Conservation (phyloP, 2,329 filamentous ascomycete species). For the Talaromyces albobiverticillius region DNA sequence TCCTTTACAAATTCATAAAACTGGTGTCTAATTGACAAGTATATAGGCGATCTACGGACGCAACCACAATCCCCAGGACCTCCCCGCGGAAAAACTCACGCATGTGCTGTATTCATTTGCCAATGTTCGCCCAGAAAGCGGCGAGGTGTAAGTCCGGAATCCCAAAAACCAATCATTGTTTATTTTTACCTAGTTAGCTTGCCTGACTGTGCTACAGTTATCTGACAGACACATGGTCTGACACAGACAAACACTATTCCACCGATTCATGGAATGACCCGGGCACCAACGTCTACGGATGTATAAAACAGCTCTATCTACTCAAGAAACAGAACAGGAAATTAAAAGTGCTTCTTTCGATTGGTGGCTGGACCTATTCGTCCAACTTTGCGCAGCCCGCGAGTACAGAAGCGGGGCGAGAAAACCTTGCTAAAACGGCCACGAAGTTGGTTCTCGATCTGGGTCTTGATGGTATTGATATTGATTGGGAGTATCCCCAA, state of each 20-base stretch:
- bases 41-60: constrained; percentile 74
- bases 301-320: constrained; percentile 71
- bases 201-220: constrained; percentile 25
- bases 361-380: constrained; percentile 78
- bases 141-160: constrained; percentile 64
- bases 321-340: constrained; percentile 73
- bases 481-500: constrained; percentile 9
- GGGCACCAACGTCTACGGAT: constrained; percentile 73
- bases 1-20: too few species aligned
- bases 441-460: constrained; percentile 74
- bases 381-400: constrained; percentile 72
- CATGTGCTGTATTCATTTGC: constrained; percentile 88
- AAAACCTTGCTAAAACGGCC: constrained; percentile 66
- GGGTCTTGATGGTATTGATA: constrained; percentile 59
- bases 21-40: background rate
- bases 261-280: constrained; percentile 65
- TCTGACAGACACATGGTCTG: constrained; percentile 67
- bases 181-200: background rate
- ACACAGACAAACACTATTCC: constrained; percentile 66
- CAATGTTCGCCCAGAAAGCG: constrained; percentile 73
- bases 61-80: constrained; percentile 75
- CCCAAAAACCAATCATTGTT: background rate
- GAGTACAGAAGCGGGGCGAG: constrained; percentile 59
- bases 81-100: constrained; percentile 76
- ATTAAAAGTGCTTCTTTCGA: constrained; percentile 75